Evolutionary conservation across 768 basidiomycete species (phyloP), one percentile per base, ranked within the genome.

Genomic region (Suillus americanus): DNA sequence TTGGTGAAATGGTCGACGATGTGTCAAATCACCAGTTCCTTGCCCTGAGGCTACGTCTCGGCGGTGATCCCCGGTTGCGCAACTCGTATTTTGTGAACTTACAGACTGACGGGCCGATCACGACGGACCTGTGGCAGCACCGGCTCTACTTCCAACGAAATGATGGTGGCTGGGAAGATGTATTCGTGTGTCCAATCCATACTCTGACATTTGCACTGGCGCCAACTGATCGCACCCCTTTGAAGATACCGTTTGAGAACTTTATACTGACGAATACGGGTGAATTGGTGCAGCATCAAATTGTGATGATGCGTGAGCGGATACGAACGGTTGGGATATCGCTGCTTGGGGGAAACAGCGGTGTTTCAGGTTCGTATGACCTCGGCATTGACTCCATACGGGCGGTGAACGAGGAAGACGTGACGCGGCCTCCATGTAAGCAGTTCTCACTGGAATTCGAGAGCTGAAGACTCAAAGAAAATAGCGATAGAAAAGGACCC

Each of bases 41-140:
- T 33, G 88, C 89, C 2, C 79, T 99, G 60, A 89, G 92, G 5
- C 78, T 97, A 13, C 88, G 92, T 18, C 85, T 89, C 65, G 84
- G 84, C 30, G 96, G 95, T 3, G 87, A 93, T 67, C 86, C 88
- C 25, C 82, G 85, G 46, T 91, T 91, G 48, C 86, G 88, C 66
- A 87, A 86, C 68, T 89, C 92, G n/a, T 98, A 95, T 81, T 96
- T 91, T 69, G 90, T 94, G 56, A 98, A 99, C 77, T 79, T 98
- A 54, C 95, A 97, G 75, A 97, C 95, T 3, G 91, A 94, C 60
- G 91, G 92, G 1, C 83, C 86, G 51, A 81, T 92, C 57, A 84
- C 87, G 59, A 90, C 88, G 43, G 94, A 97, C 73, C 79, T 99
- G n/a, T 99, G 92, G 89, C 97, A 97, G 73, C 95, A 98, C 69